Base-by-base conservation (phyloP, 2,329 filamentous ascomycete genomes). In the Claviceps sp. region DNA sequence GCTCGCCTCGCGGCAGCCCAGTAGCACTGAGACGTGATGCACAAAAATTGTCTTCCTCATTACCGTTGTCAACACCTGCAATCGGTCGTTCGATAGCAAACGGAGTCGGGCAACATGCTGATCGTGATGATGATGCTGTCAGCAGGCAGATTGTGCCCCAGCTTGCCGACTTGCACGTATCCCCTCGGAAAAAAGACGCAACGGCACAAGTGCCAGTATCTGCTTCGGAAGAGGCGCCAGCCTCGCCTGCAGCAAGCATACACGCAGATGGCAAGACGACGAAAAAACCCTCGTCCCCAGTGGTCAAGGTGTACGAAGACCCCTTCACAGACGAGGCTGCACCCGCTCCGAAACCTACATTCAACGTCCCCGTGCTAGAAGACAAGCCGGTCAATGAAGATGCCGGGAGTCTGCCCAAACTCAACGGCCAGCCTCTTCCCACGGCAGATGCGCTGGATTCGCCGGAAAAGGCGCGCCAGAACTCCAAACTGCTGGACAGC, bases 401-500 rank as follows among this genome's bases (percentile, higher is more conserved):
- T 51, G 66, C 67, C 2, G 67, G 62, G 46, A 64, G 57, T 47
- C 55, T 69, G 30, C 60, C 61, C 24, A 61, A 53, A 55, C 49
- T 56, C 45, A 62, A 59, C 53, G 58, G 59, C 5, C 58, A 62
- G 37, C 50, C 55, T 16, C 53, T 57, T 17, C 1, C 2, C 4
- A 19, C 54, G n/a, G 53, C 53, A 4, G 61, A 61, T 43, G 58
- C 55, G 39, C 58, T 52, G 38, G 61, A 60, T 38, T 61, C 63
- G 3, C 61, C 63, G 24, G 80, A 83, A 10, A 81, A 78, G 59
- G 61, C 68, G 4, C 75, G 74, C 47, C 79, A 82, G 57, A 80
- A 75, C 59, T 68, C 70, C 7, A 78, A 83, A 45, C 71, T 90
- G 24, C 74, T 91, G 5, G 79, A 84, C 37, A 89, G 85, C 59